These are phyloP conservation scores for Nicotiana attenuata DNA, from an alignment of 257 asterid species.

Conservation along the genomic window DNA sequence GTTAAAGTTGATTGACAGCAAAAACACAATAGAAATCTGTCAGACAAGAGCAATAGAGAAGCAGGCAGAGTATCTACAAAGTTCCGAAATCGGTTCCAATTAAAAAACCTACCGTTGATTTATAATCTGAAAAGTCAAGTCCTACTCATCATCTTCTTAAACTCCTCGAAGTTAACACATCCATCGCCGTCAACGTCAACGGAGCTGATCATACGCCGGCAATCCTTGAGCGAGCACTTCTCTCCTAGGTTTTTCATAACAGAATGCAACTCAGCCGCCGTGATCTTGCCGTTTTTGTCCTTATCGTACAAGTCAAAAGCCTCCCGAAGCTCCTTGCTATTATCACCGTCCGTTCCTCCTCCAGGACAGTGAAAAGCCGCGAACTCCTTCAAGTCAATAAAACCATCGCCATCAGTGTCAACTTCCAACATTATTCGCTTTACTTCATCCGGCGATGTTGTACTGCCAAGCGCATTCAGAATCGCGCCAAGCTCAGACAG, in stretches of 20 bases:
- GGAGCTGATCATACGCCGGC: conserved; percentile 64
- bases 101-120: conserved; percentile 13
- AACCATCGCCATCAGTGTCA: conserved; percentile 86
- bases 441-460: conserved; percentile 50
- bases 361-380: conserved; percentile 46
- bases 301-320: conserved; percentile 73
- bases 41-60: not conserved
- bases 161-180: conserved; percentile 79
- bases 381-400: conserved; percentile 73
- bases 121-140: conserved; percentile 4
- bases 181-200: conserved; percentile 93
- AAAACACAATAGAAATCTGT: not conserved
- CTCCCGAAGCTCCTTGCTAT: conserved; percentile 58
- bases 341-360: conserved; percentile 22
- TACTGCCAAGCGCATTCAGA: conserved; percentile 47
- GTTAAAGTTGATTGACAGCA: conserved; percentile 3
- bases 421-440: conserved; percentile 61
- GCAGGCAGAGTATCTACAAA: not conserved
- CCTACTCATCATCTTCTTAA: conserved; percentile 77
- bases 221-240: conserved; percentile 67
- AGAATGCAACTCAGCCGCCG: conserved; percentile 60
- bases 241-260: conserved; percentile 64
- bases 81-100: not conserved
- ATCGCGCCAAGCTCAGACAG: conserved; percentile 31
- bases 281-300: conserved; percentile 81